Base-by-base conservation (phyloP, 805 yeast genomes). In the Candida koratica region DNA sequence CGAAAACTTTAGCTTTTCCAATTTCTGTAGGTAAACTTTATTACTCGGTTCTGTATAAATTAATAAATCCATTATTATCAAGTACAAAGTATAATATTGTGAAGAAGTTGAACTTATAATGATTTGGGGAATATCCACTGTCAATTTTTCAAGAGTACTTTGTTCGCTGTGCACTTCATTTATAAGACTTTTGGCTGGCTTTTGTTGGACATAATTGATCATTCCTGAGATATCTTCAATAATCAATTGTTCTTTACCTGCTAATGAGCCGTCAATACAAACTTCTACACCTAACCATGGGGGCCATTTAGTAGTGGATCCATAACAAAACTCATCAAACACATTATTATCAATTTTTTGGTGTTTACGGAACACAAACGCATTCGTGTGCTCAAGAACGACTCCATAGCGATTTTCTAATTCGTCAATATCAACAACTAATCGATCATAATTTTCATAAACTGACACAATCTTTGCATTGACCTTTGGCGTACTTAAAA, bases 251-350 rank as follows among this genome's bases (percentile, higher is more conserved):
- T 71, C 65, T 8, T 60, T 51, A 2, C 61, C 65, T 2, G 69
- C 67, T 41, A 77, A 58, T 2, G 69, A 49, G 0, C 70, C 65
- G 19, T 53, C 52, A 34, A 50, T 53, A 43, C 84, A 77, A 15
- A 80, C 64, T 49, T 86, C 95, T 32, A 76, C 54, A 1, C 89
- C 87, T 22, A 88, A 56, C 87, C 95, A 89, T 0, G 96, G 94
- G 2, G 96, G 96, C 97, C 96, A 89, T 13, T 63, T 62, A 7
- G 58, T 49, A 6, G 50, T 56, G 2, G 84, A 73, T 1, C 95
- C 93, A 58, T 86, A 88, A 2, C 73, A 61, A 9, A 60, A 57
- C 9, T 62, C 58, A 14, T 57, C 49, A 25, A 69, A 61, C 4
- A 45, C 34, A 25, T 39, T 25, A 6, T 45, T 17, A 22, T 44